A percentile compares a stretch with the other conserved stretches of the same genome.
Evolutionary conservation across 805 yeast species (phyloP).

Genomic region (Jamesozyma lodderae): DNA sequence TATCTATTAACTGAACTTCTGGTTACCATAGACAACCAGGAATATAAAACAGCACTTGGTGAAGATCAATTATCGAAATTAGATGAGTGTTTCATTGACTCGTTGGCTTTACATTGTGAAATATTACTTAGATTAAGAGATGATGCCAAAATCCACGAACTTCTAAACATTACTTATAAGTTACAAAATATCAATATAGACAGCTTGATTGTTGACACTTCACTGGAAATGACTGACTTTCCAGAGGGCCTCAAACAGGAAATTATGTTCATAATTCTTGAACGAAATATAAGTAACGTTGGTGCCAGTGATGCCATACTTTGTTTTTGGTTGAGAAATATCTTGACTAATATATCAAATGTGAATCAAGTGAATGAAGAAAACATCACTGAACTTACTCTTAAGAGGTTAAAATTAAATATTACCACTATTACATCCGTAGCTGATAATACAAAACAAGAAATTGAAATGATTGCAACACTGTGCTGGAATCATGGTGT

Average conservation of each 20-base stretch:
- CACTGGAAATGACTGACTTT: constrained; percentile 7
- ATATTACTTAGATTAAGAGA: constrained; percentile 19
- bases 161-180: constrained; percentile 15
- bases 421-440: background rate
- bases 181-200: constrained; percentile 17
- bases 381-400: background rate
- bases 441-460: constrained; percentile 15
- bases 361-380: background rate
- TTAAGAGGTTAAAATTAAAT: constrained; percentile 1
- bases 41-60: constrained; percentile 3
- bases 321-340: constrained; percentile 26
- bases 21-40: background rate
- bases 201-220: constrained; percentile 14
- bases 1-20: background rate
- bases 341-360: constrained; percentile 8
- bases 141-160: constrained; percentile 12
- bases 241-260: constrained; percentile 14
- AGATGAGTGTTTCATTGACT: constrained; percentile 17
- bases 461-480: constrained; percentile 32
- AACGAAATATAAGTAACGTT: constrained; percentile 16
- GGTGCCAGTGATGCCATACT: constrained; percentile 10
- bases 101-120: constrained; percentile 20
- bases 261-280: constrained; percentile 16
- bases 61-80: constrained; percentile 12
- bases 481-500: constrained; percentile 35